These are phyloP conservation scores for Pleodorina starrii DNA, from an alignment of 139 green algal species.

Conservation along the genomic window DNA sequence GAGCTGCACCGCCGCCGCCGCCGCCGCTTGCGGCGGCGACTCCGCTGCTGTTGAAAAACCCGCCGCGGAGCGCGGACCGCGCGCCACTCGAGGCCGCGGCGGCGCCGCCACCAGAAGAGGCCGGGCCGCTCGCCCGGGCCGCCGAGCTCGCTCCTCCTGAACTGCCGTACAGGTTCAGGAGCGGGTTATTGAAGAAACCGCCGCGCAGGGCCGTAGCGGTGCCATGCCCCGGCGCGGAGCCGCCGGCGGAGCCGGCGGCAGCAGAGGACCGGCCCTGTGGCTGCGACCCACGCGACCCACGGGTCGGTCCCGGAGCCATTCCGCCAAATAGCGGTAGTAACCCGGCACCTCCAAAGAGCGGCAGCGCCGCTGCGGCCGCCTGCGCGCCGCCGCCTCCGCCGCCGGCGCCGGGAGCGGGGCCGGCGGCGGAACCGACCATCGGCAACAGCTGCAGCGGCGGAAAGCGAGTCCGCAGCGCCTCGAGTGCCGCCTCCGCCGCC, in stretches of 20 bases:
- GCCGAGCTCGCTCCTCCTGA: not conserved
- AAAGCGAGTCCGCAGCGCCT: not conserved
- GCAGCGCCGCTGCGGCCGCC: not conserved
- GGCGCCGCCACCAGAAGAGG: not conserved
- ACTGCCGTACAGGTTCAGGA: not conserved
- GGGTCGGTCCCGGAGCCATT: not conserved
- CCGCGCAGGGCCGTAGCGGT: not conserved
- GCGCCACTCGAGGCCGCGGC: not conserved
- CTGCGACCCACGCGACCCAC: not conserved
- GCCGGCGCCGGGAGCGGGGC: not conserved
- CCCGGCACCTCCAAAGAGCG: not conserved
- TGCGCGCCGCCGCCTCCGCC: too few relatives aligned
- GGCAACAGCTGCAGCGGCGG: not conserved
- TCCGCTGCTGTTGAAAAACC: conserved; percentile 4
- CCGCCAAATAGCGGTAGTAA: not conserved
- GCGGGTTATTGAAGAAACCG: not conserved
- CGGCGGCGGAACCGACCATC: not conserved
- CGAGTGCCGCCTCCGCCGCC: conserved; percentile 7
- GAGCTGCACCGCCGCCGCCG: too few relatives aligned
- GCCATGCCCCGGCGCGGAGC: not conserved
- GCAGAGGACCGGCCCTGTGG: not conserved
- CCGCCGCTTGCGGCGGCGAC: not conserved
- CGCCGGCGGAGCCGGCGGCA: too few relatives aligned
- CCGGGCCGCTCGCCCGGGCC: not conserved
- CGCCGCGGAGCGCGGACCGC: conserved; percentile 13